A percentile compares a stretch with the other conserved stretches of the same genome.
Conservation (phyloP, 2,329 filamentous ascomycete species). For the Colletotrichum cereale region DNA sequence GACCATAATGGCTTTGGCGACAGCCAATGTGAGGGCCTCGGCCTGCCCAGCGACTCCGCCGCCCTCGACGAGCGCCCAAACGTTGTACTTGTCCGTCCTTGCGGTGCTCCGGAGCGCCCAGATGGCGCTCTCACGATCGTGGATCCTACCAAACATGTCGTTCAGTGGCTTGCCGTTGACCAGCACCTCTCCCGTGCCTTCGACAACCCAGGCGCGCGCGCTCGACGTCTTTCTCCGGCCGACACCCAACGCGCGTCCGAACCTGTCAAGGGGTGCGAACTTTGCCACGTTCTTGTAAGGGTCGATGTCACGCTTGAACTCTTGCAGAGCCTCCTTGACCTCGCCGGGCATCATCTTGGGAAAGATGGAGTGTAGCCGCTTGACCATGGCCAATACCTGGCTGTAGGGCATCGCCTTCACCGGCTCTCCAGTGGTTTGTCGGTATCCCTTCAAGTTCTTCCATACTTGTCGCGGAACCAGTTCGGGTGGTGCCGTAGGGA, state of each 20-base stretch:
- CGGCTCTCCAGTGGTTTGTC: slow-evolving; percentile 76
- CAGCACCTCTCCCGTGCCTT: slow-evolving; percentile 90
- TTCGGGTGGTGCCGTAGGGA: slow-evolving; percentile 76
- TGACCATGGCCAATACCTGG: slow-evolving; percentile 79
- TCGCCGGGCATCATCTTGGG: slow-evolving; percentile 79
- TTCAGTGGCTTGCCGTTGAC: slow-evolving; percentile 90
- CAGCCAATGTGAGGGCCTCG: slow-evolving; percentile 90
- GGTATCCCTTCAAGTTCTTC: slow-evolving; percentile 84
- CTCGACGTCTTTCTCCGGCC: slow-evolving; percentile 90
- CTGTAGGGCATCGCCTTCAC: slow-evolving; percentile 84
- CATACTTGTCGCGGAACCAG: slow-evolving; percentile 83
- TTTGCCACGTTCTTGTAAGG: slow-evolving; percentile 74
- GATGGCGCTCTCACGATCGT: slow-evolving; percentile 93
- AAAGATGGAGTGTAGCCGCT: slow-evolving; percentile 87
- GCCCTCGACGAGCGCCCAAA: slow-evolving; percentile 87
- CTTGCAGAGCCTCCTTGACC: slow-evolving; percentile 72
- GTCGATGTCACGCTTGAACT: slow-evolving; percentile 82
- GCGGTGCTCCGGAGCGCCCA: slow-evolving; percentile 90
- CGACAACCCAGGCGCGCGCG: slow-evolving; percentile 88
- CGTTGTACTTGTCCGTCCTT: slow-evolving; percentile 94
- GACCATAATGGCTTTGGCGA: slow-evolving; percentile 87
- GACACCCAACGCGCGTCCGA: slow-evolving; percentile 82
- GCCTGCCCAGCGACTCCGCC: slow-evolving; percentile 96
- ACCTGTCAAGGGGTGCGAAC: slow-evolving; percentile 77
- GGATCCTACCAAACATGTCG: slow-evolving; percentile 85